Base-by-base conservation (phyloP, 2,329 filamentous ascomycete species). In the Cladosporium austrohemisphaericum region DNA sequence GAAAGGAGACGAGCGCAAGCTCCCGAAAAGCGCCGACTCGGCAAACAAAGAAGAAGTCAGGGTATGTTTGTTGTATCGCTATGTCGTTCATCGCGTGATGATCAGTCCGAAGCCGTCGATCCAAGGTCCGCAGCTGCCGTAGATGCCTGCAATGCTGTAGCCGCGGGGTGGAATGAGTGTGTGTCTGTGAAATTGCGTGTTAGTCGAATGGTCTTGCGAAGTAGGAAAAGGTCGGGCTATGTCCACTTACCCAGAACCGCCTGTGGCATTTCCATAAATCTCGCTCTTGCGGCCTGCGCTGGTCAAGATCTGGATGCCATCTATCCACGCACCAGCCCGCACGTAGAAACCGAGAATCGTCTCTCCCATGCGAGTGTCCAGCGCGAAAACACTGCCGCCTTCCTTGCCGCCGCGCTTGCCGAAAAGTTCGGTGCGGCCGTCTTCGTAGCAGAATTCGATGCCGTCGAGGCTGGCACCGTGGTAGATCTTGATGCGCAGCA, bases 391-490 rank as follows among this genome's bases (percentile, higher is more conserved):
- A 61, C 86, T 83, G 1, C 85, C 84, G 2, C 81, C 82, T 19
- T 77, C 70, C 55, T 84, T 84, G 6, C 85, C 86, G 10, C 85
- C 86, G 48, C 79, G 76, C 62, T 88, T 91, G 32, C 93, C 93
- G 72, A 98, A 94, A 3, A 96, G 68, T 64, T 96, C 89, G 48
- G 77, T 85, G 1, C 87, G 85, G 13, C 80, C 78, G 66, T 97
- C 90, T 61, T 97, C 92, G 63, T 95, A 97, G 52, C 87, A 76
- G 68, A 98, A 97, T 66, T 97, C 92, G 16, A 98, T 68, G 0
- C 93, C 93, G 65, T 95, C 86, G 10, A 97, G 64, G 3, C 85
- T 85, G 51, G 76, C 73, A 2, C 87, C 89, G 59, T 89, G 84
- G 62, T 90, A 94, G 11, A 95, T 76, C 52, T 82, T 79, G 50